phyloP scores from a whole-genome alignment of 1,139 yeast species.

The Sugiyamaella japonica region DNA sequence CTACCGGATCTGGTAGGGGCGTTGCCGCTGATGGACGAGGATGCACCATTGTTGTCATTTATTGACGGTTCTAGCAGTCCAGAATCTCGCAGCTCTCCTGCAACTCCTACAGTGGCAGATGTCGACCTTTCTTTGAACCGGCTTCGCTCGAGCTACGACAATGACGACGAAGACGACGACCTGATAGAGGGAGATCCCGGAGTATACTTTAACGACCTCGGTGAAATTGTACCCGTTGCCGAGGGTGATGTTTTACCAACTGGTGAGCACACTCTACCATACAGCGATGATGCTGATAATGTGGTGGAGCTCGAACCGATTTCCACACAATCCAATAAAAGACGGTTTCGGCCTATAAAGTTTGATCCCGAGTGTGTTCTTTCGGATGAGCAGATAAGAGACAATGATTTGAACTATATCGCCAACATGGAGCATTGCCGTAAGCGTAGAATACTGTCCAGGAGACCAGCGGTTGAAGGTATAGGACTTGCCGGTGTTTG shows the following conservation, averaged over 20 bases:
- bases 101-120: neutral
- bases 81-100: neutral
- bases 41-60: neutral
- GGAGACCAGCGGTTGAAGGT: neutral
- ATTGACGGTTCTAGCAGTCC: neutral
- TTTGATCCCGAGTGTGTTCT: constrained; percentile 6
- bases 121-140: neutral
- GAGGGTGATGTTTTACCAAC: neutral
- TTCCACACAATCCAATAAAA: neutral
- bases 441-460: neutral
- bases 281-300: neutral
- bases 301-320: neutral
- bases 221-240: constrained; percentile 9
- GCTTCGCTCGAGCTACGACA: neutral
- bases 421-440: constrained; percentile 15
- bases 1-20: constrained; percentile 2
- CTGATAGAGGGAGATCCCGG: constrained; percentile 10
- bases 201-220: constrained; percentile 12
- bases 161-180: neutral
- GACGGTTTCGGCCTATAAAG: neutral
- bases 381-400: constrained; percentile 2
- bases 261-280: neutral
- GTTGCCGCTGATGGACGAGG: constrained; percentile 1
- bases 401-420: constrained; percentile 10
- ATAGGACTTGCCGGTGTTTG: constrained; percentile 3